Evolutionary conservation across 192 early-diverging fungal genomes (phyloP).

Genomic region (Rhizophagus sp.): DNA sequence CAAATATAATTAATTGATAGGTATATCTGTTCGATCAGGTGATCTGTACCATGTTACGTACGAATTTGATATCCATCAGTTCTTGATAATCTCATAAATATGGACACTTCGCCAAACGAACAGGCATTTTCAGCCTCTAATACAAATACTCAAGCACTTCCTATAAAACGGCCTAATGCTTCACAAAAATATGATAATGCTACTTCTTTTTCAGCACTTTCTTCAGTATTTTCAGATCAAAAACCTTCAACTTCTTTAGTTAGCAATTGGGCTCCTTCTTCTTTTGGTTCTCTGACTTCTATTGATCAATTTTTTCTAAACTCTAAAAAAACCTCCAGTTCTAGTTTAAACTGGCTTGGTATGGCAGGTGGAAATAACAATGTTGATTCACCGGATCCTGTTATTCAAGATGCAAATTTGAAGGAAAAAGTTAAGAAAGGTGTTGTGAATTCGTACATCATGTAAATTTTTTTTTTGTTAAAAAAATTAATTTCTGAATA

Average conservation of each 20-base stretch:
- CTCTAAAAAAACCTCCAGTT: background rate
- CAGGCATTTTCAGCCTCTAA: background rate
- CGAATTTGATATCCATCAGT: background rate
- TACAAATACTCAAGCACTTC: background rate
- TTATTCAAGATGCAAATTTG: background rate
- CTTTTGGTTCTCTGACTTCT: background rate
- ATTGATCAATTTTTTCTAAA: background rate
- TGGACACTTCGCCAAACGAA: background rate
- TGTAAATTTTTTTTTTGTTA: too few species aligned
- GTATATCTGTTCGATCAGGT: background rate
- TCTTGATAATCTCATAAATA: background rate
- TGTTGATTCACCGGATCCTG: background rate
- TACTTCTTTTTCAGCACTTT: background rate
- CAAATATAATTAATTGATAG: background rate
- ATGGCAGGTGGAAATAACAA: background rate
- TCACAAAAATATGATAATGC: background rate
- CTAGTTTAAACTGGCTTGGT: background rate
- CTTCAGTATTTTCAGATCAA: background rate
- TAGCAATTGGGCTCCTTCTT: background rate
- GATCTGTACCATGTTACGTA: background rate
- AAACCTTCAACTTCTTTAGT: background rate
- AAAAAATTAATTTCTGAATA: background rate
- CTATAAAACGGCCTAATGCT: too few species aligned
- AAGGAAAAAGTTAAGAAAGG: background rate
- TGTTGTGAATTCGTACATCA: background rate